Evolutionary conservation across 805 yeast species (phyloP).

Genomic region (Candida vaughaniae): DNA sequence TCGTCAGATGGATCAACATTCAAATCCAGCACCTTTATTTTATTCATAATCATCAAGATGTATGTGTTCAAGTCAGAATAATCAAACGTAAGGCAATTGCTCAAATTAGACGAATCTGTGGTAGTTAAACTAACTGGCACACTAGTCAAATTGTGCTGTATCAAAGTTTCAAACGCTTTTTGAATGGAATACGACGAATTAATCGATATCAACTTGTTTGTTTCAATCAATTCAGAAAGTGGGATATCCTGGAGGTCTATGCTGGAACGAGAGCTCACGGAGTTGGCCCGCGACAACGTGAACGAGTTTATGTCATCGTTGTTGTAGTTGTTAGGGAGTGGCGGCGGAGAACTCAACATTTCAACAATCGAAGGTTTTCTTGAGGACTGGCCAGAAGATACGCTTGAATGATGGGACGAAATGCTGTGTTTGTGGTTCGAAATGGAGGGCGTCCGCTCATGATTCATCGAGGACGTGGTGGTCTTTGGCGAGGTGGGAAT

Average conservation of each 20-base stretch:
- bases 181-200: slow-evolving; percentile 73
- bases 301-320: slow-evolving; percentile 40
- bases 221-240: slow-evolving; percentile 72
- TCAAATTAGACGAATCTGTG: slow-evolving; percentile 31
- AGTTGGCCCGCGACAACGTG: slow-evolving; percentile 37
- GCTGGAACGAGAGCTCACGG: slow-evolving; percentile 21
- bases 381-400: slow-evolving; percentile 16
- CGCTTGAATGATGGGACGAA: neutral
- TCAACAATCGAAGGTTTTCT: slow-evolving; percentile 70
- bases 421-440: slow-evolving; percentile 1
- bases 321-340: slow-evolving; percentile 43
- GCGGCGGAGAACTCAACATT: slow-evolving; percentile 74
- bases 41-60: slow-evolving; percentile 78
- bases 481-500: slow-evolving; percentile 10
- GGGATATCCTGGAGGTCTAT: slow-evolving; percentile 75
- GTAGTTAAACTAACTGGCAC: slow-evolving; percentile 64
- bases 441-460: too few relatives aligned
- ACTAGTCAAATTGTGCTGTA: slow-evolving; percentile 73
- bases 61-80: slow-evolving; percentile 89
- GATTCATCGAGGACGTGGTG: slow-evolving; percentile 2
- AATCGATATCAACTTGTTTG: slow-evolving; percentile 71
- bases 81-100: slow-evolving; percentile 80
- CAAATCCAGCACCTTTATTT: slow-evolving; percentile 43
- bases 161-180: slow-evolving; percentile 79
- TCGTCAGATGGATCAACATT: slow-evolving; percentile 23